Percentiles rank a stretch among this genome's conserved stretches.
Conservation (phyloP, 257 asterid species). For the Paulownia fortunei region DNA sequence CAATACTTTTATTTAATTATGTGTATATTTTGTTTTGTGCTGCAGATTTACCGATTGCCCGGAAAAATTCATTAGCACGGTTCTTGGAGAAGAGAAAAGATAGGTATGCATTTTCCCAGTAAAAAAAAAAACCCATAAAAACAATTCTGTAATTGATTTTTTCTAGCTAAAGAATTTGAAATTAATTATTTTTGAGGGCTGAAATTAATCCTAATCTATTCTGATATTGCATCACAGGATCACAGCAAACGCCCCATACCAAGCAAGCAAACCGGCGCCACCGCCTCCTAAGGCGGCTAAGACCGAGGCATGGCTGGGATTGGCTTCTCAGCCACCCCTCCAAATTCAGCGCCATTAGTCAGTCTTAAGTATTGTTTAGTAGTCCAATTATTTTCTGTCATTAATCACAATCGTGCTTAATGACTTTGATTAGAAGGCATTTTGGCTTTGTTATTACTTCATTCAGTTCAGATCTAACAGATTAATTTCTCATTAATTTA, state of each 20-base stretch:
- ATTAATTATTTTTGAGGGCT: too few species aligned
- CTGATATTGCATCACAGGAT: slow-evolving; percentile 18
- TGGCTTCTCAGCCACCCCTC: slow-evolving; percentile 26
- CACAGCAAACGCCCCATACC: slow-evolving; percentile 46
- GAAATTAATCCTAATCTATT: neutral
- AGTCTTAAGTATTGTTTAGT: neutral
- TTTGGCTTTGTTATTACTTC: neutral
- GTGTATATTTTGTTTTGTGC: neutral
- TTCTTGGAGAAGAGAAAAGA: slow-evolving; percentile 72
- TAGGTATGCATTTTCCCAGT: too few species aligned
- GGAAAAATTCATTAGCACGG: slow-evolving; percentile 64
- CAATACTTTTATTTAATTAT: neutral
- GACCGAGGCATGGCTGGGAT: slow-evolving; percentile 44
- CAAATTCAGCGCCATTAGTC: slow-evolving; percentile 27
- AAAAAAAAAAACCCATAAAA: too few species aligned
- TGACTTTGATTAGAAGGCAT: neutral
- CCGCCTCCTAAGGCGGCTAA: slow-evolving; percentile 27
- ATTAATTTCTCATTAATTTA: neutral
- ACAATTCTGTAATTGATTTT: neutral
- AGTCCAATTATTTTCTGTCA: neutral
- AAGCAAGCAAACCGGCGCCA: slow-evolving; percentile 35
- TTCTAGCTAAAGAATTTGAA: too few species aligned
- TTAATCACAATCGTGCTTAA: neutral
- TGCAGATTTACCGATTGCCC: slow-evolving; percentile 66
- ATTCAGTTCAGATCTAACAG: slow-evolving; percentile 6